These are phyloP conservation scores for Jamesozyma jinghongensis DNA, from an alignment of 805 yeast species.

Conservation along the genomic window DNA sequence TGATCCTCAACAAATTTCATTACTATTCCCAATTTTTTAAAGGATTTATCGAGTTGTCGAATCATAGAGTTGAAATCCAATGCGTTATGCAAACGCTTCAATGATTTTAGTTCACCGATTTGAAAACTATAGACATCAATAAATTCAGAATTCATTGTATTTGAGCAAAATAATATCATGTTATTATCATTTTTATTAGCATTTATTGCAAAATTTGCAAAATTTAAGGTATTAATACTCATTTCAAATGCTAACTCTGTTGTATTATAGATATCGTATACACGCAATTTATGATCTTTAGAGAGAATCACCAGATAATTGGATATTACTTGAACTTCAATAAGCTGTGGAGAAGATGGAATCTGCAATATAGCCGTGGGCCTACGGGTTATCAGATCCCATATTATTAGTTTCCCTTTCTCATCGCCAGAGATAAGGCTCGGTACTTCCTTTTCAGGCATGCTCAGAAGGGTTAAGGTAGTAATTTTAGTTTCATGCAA, in stretches of 20 bases:
- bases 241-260: slow-evolving; percentile 14
- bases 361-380: slow-evolving; percentile 10
- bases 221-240: slow-evolving; percentile 28
- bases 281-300: slow-evolving; percentile 22
- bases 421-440: slow-evolving; percentile 23
- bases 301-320: slow-evolving; percentile 13
- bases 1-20: slow-evolving; percentile 18
- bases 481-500: slow-evolving; percentile 8
- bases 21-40: slow-evolving; percentile 24
- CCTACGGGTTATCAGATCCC: slow-evolving; percentile 26
- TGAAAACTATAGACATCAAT: slow-evolving; percentile 21
- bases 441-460: slow-evolving; percentile 5
- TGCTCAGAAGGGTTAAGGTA: not conserved
- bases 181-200: not conserved
- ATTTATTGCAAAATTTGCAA: slow-evolving; percentile 21
- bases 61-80: slow-evolving; percentile 10
- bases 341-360: slow-evolving; percentile 11
- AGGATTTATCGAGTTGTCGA: not conserved
- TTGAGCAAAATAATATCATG: slow-evolving; percentile 22
- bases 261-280: slow-evolving; percentile 5
- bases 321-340: slow-evolving; percentile 10
- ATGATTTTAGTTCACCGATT: slow-evolving; percentile 13
- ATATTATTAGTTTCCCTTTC: slow-evolving; percentile 16
- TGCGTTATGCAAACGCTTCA: slow-evolving; percentile 17
- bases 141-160: slow-evolving; percentile 24